phyloP scores from a whole-genome alignment of 1,284 basidiomycete species.

The Neotropicomus parvogracilis region DNA sequence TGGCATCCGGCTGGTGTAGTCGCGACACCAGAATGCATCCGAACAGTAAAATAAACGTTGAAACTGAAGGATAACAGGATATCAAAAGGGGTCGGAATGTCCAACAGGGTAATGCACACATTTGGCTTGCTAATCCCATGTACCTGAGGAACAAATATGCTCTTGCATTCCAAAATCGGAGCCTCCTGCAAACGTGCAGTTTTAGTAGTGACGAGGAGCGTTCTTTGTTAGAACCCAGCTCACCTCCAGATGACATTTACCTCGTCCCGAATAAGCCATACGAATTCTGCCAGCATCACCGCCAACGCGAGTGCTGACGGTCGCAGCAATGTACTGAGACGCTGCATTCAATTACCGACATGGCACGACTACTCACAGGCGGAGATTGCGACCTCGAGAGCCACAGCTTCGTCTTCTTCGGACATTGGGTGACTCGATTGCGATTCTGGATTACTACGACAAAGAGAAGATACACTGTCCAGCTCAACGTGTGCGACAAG shows the following conservation, averaged over 20 bases:
- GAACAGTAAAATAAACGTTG: slow-evolving; percentile 5
- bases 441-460: too few species aligned
- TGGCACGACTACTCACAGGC: slow-evolving; percentile 4
- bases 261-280: slow-evolving; percentile 12
- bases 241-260: slow-evolving; percentile 12
- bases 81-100: neutral
- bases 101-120: neutral
- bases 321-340: too few species aligned
- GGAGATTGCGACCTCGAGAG: neutral
- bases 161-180: slow-evolving; percentile 4
- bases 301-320: slow-evolving; percentile 1
- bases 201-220: neutral
- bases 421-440: neutral
- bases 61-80: neutral
- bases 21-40: neutral
- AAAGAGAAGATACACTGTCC: too few species aligned
- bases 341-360: too few species aligned
- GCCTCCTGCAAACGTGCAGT: neutral
- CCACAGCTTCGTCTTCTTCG: neutral
- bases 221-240: neutral
- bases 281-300: slow-evolving; percentile 12
- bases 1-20: neutral
- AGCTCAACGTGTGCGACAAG: too few species aligned
- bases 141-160: slow-evolving; percentile 12
- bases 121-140: slow-evolving; percentile 11